Evolutionary conservation across 345 rosid species (phyloP), one percentile per base, ranked within the genome.

Genomic region (Microcos paniculata): DNA sequence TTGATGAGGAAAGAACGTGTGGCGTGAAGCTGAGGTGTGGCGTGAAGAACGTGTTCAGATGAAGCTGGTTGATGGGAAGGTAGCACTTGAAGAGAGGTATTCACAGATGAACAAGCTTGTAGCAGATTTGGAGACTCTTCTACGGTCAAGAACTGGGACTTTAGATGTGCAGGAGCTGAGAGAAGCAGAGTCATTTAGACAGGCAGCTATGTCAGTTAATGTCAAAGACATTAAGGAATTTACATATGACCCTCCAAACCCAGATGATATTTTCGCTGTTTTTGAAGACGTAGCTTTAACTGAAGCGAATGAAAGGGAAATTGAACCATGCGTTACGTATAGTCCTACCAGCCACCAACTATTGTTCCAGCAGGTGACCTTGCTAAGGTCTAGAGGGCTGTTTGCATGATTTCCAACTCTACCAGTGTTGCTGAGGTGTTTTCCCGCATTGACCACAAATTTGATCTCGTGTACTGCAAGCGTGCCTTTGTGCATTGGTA

Each of bases 21-120:
- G 88, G 77, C 96, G 89, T 83, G 88, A 88, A 91, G 96, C 93
- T 1, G 96, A 91, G 82, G 92, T 91, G 31, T 88, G 96, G 96
- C 93, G 92, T 33, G 96, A 91, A 83, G 94, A 89, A 70, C 93
- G 93, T 48, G 93, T 92, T 84, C 92, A 87, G 79, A 91, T 91
- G 96, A 91, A 91, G 87, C 86, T 91, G 70, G 77, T 88, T 30
- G 96, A 91, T 88, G 93, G 92, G 4, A 89, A 88, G 80, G 86
- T 85, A 45, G 83, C 86, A 26, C 81, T 85, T 2, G 85, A 85
- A 80, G 85, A 85, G 57, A 83, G 74, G 72, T 85, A 83, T 57
- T 79, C 86, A 14, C 83, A 79, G 40, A 85, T 85, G 86, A 85
- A 83, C 82, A 81, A 71, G 62, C 86, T 89, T 69, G 85, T 91